Conservation (phyloP, 2,329 filamentous ascomycete genomes). For the Fusarium pseudograminearum region DNA sequence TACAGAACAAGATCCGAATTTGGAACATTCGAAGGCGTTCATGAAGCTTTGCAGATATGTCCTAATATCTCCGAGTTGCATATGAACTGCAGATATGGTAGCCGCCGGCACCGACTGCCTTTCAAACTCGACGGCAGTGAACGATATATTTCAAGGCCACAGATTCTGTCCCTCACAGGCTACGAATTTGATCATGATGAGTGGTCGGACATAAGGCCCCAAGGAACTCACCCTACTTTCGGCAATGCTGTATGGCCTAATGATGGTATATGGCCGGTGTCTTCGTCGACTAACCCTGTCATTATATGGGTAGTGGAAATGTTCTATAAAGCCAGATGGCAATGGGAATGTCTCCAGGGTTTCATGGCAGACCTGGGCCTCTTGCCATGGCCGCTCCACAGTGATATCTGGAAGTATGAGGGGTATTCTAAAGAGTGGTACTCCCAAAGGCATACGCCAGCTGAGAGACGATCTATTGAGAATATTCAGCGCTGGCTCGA, state of each 20-base stretch:
- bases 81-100: not conserved
- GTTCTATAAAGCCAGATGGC: conserved; percentile 15
- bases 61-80: conserved; percentile 7
- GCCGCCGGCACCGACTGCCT: not conserved
- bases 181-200: conserved; percentile 14
- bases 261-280: conserved; percentile 19
- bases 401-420: no score
- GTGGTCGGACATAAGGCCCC: not conserved
- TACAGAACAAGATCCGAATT: no score
- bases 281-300: conserved; percentile 1
- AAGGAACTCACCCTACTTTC: no score
- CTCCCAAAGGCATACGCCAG: not conserved
- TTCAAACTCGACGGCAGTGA: conserved; percentile 27
- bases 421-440: not conserved
- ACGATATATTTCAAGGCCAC: conserved; percentile 9
- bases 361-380: not conserved
- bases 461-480: conserved; percentile 7
- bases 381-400: not conserved
- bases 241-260: no score
- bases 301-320: not conserved
- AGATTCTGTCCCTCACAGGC: not conserved
- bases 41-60: conserved; percentile 17
- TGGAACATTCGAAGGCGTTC: not conserved
- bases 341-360: not conserved
- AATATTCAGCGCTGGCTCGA: conserved; percentile 31